A percentile compares a stretch with the other conserved stretches of the same genome.
Conservation (phyloP, 192 early-diverging fungal species). For the Geosiphon pyriformis region DNA sequence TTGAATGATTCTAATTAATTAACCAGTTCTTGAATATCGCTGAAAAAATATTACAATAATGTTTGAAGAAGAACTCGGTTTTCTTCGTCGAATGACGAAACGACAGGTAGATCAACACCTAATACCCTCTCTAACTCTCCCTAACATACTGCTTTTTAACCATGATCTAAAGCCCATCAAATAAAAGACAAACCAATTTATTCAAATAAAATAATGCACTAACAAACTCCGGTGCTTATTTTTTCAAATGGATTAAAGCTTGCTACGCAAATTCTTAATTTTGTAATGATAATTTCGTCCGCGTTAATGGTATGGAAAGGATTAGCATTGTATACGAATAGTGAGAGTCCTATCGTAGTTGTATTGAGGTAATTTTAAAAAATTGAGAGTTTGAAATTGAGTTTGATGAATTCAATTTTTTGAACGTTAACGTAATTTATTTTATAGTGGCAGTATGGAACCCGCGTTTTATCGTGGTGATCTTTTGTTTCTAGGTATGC, state of each 20-base stretch:
- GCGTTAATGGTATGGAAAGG: constrained; percentile 98
- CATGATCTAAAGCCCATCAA: not conserved
- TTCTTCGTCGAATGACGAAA: constrained; percentile 19
- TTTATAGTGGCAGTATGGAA: constrained; percentile 88
- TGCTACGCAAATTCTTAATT: constrained; percentile 73
- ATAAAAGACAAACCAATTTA: not conserved
- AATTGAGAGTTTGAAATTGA: too few relatives aligned
- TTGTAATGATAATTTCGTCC: constrained; percentile 83
- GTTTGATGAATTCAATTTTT: constrained; percentile 10
- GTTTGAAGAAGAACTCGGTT: constrained; percentile 22
- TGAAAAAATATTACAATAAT: constrained; percentile 13
- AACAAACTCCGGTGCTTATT: not conserved
- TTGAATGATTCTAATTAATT: not conserved
- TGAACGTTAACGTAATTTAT: too few relatives aligned
- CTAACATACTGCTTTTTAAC: not conserved
- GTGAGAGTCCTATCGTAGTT: constrained; percentile 94
- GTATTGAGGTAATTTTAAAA: constrained; percentile 67
- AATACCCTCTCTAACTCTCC: not conserved
- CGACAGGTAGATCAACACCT: constrained; percentile 5
- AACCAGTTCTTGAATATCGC: not conserved
- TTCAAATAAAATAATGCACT: not conserved
- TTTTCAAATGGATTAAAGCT: constrained; percentile 22
- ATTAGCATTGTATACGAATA: constrained; percentile 77
- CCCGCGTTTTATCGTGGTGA: constrained; percentile 94
- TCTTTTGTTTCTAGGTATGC: constrained; percentile 79